These are phyloP conservation scores for Sarocladiaceae sp. DNA, from an alignment of 2,329 filamentous ascomycete genomes.

Conservation along the genomic window DNA sequence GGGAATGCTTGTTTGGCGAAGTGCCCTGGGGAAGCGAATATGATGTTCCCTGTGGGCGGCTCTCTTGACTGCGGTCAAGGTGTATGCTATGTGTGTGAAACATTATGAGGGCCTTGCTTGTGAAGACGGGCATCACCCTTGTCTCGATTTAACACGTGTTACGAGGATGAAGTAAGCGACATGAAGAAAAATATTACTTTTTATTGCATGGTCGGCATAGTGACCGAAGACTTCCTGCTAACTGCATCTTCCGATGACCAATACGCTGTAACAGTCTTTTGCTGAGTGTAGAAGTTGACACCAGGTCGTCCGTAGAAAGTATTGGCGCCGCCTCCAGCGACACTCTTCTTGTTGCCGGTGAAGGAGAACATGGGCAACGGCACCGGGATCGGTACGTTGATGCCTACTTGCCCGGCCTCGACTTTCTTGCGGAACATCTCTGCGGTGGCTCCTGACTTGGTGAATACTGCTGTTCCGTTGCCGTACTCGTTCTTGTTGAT, in stretches of 20 bases:
- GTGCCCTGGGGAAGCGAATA: too few relatives aligned
- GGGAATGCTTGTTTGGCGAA: too few relatives aligned
- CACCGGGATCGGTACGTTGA: conserved; percentile 71
- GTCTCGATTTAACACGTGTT: too few relatives aligned
- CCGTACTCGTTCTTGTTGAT: conserved; percentile 80
- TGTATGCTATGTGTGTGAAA: too few relatives aligned
- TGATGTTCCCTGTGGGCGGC: too few relatives aligned
- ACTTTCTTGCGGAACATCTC: conserved; percentile 70
- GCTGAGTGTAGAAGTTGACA: conserved; percentile 84
- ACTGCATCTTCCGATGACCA: background rate
- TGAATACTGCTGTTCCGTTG: conserved; percentile 78
- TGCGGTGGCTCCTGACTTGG: conserved; percentile 66
- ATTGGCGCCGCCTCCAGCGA: conserved; percentile 81
- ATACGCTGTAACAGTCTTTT: conserved; percentile 83
- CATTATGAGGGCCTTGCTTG: too few relatives aligned
- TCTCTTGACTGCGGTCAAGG: too few relatives aligned
- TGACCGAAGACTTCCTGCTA: too few relatives aligned
- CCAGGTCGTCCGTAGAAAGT: conserved; percentile 91
- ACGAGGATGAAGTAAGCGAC: too few relatives aligned
- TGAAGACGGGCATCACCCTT: too few relatives aligned
- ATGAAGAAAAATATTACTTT: too few relatives aligned
- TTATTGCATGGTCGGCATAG: too few relatives aligned
- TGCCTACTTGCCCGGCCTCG: conserved; percentile 73
- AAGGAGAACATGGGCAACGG: conserved; percentile 64
- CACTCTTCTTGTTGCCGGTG: conserved; percentile 72